phyloP scores from a whole-genome alignment of 805 yeast genomes.

The Pachysolen tannophilus region DNA sequence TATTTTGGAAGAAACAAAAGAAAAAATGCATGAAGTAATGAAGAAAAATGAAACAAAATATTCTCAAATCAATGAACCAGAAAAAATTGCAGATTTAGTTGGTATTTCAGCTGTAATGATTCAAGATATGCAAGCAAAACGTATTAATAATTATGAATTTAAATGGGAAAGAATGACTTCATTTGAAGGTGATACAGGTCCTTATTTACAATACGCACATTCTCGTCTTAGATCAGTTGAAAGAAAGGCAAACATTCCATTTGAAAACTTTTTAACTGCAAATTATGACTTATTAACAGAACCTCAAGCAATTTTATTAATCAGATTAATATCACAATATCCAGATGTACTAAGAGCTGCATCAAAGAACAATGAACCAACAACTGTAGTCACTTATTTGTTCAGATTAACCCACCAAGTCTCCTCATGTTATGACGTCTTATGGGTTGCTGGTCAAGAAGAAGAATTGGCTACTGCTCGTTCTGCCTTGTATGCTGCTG shows the following conservation, averaged over 20 bases:
- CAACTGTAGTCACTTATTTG: slow-evolving; percentile 88
- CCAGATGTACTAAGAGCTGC: slow-evolving; percentile 88
- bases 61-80: slow-evolving; percentile 90
- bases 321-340: slow-evolving; percentile 78
- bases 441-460: slow-evolving; percentile 97
- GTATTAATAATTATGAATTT: slow-evolving; percentile 92
- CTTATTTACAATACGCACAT: slow-evolving; percentile 96
- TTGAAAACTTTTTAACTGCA: slow-evolving; percentile 18
- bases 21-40: slow-evolving; percentile 95
- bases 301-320: slow-evolving; percentile 39
- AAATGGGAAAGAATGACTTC: slow-evolving; percentile 98
- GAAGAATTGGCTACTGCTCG: slow-evolving; percentile 82
- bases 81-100: slow-evolving; percentile 86
- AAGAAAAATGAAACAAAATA: slow-evolving; percentile 83
- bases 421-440: slow-evolving; percentile 89
- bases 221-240: slow-evolving; percentile 92
- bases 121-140: slow-evolving; percentile 97
- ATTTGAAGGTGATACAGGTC: slow-evolving; percentile 99
- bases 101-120: slow-evolving; percentile 98
- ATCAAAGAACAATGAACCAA: slow-evolving; percentile 79
- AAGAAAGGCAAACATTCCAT: slow-evolving; percentile 61
- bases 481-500: slow-evolving; percentile 83
- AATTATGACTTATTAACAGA: slow-evolving; percentile 20
- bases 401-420: slow-evolving; percentile 90
- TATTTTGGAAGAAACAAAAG: slow-evolving; percentile 88